These are phyloP conservation scores for Coleophoma eucalyptorum DNA, from an alignment of 2,329 filamentous ascomycete species.

Conservation along the genomic window DNA sequence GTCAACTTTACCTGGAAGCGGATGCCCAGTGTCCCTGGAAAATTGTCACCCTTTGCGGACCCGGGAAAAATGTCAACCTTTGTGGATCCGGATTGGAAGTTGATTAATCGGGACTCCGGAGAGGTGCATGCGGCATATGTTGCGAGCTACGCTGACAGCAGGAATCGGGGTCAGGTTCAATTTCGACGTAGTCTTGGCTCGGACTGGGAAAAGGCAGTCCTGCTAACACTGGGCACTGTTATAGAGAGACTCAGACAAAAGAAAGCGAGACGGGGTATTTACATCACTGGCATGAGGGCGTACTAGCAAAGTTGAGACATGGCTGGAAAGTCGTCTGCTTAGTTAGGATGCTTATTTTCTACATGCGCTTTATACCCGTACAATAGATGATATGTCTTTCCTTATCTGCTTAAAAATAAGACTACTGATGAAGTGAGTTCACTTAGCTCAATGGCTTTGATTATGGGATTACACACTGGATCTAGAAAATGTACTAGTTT, in stretches of 20 bases:
- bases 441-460: too few species aligned
- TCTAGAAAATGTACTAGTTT: too few species aligned
- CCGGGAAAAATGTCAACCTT: neutral
- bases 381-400: too few species aligned
- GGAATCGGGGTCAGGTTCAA: neutral
- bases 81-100: neutral
- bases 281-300: neutral
- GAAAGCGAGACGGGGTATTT: neutral
- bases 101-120: neutral
- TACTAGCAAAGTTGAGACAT: too few species aligned
- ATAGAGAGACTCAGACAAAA: neutral
- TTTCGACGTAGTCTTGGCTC: neutral
- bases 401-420: too few species aligned
- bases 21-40: too few species aligned
- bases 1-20: too few species aligned
- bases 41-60: neutral
- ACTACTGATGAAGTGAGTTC: too few species aligned
- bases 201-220: neutral
- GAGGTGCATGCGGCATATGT: neutral
- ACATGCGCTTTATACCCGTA: too few species aligned
- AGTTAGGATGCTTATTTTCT: too few species aligned
- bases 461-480: too few species aligned
- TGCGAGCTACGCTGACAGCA: neutral
- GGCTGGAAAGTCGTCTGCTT: too few species aligned
- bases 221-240: neutral